Conservation (phyloP, 257 asterid species). For the Coffea canephora region DNA sequence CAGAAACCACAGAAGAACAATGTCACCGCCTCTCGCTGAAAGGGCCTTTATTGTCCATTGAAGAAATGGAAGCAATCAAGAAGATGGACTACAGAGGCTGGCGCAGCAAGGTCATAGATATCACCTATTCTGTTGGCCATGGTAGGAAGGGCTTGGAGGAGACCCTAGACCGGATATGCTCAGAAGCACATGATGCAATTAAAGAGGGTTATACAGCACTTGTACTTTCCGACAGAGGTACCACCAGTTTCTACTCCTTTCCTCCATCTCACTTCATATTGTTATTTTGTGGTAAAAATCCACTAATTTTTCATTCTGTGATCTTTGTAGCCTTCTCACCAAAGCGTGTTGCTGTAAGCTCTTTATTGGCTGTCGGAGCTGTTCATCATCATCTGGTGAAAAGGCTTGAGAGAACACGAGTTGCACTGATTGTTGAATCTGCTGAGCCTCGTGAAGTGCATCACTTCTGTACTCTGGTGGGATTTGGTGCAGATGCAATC, state of each 20-base stretch:
- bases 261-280: neutral
- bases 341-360: slow-evolving; percentile 84
- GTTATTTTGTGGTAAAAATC: neutral
- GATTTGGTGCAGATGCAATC: slow-evolving; percentile 98
- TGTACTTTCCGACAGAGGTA: slow-evolving; percentile 97
- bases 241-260: neutral
- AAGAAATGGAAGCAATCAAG: slow-evolving; percentile 89
- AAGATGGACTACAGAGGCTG: slow-evolving; percentile 96
- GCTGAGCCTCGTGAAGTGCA: slow-evolving; percentile 99
- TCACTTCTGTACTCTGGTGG: slow-evolving; percentile 95
- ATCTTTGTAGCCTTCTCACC: slow-evolving; percentile 67
- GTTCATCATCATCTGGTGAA: slow-evolving; percentile 96
- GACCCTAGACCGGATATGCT: slow-evolving; percentile 84
- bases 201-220: slow-evolving; percentile 84
- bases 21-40: slow-evolving; percentile 91
- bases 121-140: slow-evolving; percentile 63
- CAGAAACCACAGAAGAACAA: slow-evolving; percentile 97
- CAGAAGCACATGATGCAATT: slow-evolving; percentile 84
- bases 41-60: slow-evolving; percentile 81
- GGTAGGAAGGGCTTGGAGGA: slow-evolving; percentile 91
- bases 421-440: slow-evolving; percentile 82
- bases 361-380: slow-evolving; percentile 95
- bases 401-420: slow-evolving; percentile 94
- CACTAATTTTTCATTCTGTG: neutral
- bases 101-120: slow-evolving; percentile 89